Evolutionary conservation across 345 rosid species (phyloP).

Genomic region (Clausena lansium): DNA sequence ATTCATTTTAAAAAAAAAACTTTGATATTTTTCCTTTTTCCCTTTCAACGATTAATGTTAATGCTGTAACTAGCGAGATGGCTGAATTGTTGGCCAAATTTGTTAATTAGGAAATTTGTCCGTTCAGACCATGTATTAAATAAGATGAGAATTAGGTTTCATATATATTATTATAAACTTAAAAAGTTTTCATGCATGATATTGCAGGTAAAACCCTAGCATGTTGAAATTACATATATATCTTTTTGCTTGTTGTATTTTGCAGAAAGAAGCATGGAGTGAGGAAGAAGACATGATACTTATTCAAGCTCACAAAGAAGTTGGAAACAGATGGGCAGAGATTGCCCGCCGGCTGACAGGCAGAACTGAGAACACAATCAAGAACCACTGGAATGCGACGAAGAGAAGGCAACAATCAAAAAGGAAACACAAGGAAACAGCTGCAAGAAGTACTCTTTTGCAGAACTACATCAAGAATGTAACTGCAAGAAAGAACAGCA

Average conservation of each 20-base stretch:
- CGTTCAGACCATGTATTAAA: too few species aligned
- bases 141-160: background rate
- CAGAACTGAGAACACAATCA: slow-evolving; percentile 61
- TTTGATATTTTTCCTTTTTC: background rate
- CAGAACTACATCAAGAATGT: slow-evolving; percentile 43
- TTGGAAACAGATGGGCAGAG: slow-evolving; percentile 78
- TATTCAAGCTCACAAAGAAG: slow-evolving; percentile 42
- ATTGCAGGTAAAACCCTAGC: background rate
- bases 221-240: background rate
- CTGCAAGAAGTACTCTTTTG: slow-evolving; percentile 11
- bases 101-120: background rate
- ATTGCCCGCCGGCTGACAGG: slow-evolving; percentile 58
- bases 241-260: background rate
- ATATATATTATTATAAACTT: too few species aligned
- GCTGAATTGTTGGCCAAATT: background rate
- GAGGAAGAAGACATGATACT: slow-evolving; percentile 54
- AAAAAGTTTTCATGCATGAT: background rate
- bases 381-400: slow-evolving; percentile 59
- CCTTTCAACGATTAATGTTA: background rate
- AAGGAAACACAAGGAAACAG: slow-evolving; percentile 32
- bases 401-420: slow-evolving; percentile 44
- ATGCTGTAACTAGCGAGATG: background rate
- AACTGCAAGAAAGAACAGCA: background rate
- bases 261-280: slow-evolving; percentile 72
- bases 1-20: background rate